Base-by-base conservation (phyloP, 495 filamentous ascomycete species). In the Penicillium turbatum region DNA sequence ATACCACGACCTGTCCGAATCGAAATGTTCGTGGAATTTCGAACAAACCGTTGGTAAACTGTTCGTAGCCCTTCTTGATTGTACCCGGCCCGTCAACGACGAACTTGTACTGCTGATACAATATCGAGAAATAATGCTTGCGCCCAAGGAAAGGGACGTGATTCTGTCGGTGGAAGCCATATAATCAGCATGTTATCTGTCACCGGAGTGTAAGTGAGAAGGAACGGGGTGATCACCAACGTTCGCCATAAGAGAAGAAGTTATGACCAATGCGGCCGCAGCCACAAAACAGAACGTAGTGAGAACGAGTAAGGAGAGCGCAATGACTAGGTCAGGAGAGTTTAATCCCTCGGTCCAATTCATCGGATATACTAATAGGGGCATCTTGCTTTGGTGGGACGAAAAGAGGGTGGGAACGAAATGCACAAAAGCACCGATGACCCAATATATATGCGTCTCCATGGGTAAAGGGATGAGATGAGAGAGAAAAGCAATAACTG, bases 1-100 rank as follows among this genome's bases (percentile, higher is more conserved):
- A 65, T 10, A 63, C 9, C 4, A 65, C 47, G 6, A 65, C 52
- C 32, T 65, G 63, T 1, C 63, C 60, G n/a, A 55, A 60, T 17
- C 60, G 63, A 12, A 65, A 65, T 1, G 62, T 63, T 10, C 62
- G 62, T n/a, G 62, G 62, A 8, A 65, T 60, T 13, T 65, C 62
- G 27, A 65, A 65, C 0, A 63, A 53, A 2, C 56, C 36, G 19
- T 56, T 39, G 12, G 51, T 29, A 48, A 55, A 62, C 7, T 46
- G 51, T 9, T 17, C 31, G 43, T 58, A 65, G 26, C 59, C 62
- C 13, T 44, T 30, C 45, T 53, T 57, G 37, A 65, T 62, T 1
- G 62, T 36, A 9, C 35, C 48, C 1, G 62, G 62, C 6, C 62
- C 62, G 8, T 65, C 42, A 21, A 60, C 44, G 1, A 65, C 27